Percentiles rank a stretch among this genome's conserved stretches.
phyloP scores from a whole-genome alignment of 1,284 basidiomycete species.

The Malassezia caprae region DNA sequence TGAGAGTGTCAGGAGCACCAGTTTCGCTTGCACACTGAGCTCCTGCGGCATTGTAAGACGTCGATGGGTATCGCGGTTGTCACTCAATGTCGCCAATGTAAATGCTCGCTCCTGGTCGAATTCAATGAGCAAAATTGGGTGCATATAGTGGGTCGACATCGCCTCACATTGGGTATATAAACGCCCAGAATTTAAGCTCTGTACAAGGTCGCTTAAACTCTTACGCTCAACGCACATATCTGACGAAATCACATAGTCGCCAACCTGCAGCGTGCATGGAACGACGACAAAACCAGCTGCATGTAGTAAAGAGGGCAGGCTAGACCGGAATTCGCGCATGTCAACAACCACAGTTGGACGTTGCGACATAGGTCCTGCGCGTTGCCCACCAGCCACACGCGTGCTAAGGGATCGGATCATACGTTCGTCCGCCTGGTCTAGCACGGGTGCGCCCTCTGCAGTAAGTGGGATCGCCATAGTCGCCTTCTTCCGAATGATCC shows the following conservation, averaged over 20 bases:
- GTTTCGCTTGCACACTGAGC: conserved; percentile 67
- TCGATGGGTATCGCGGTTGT: conserved; percentile 8
- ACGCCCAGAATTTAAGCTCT: conserved; percentile 83
- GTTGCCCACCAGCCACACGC: conserved; percentile 69
- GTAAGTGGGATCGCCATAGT: conserved; percentile 86
- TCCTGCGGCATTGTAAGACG: conserved; percentile 32
- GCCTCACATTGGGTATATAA: conserved; percentile 95
- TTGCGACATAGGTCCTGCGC: conserved; percentile 58
- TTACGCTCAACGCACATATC: conserved; percentile 95
- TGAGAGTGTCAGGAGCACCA: conserved; percentile 74
- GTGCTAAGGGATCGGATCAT: conserved; percentile 77
- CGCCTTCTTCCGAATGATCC: conserved; percentile 79
- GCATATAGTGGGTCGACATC: conserved; percentile 92
- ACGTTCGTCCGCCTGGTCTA: conserved; percentile 47
- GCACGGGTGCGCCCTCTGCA: conserved; percentile 59
- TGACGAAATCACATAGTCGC: conserved; percentile 89
- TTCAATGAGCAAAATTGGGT: conserved; percentile 88
- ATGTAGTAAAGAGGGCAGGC: conserved; percentile 79
- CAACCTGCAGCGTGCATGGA: conserved; percentile 82
- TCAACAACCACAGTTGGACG: conserved; percentile 82
- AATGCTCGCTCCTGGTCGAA: conserved; percentile 96
- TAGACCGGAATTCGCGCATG: conserved; percentile 89
- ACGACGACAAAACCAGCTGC: conserved; percentile 69
- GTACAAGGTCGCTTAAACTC: conserved; percentile 78
- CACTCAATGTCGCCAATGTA: conserved; percentile 52